Evolutionary conservation across 1,284 basidiomycete species (phyloP), one percentile per base, ranked within the genome.

Genomic region (Neolentinus lepideus): DNA sequence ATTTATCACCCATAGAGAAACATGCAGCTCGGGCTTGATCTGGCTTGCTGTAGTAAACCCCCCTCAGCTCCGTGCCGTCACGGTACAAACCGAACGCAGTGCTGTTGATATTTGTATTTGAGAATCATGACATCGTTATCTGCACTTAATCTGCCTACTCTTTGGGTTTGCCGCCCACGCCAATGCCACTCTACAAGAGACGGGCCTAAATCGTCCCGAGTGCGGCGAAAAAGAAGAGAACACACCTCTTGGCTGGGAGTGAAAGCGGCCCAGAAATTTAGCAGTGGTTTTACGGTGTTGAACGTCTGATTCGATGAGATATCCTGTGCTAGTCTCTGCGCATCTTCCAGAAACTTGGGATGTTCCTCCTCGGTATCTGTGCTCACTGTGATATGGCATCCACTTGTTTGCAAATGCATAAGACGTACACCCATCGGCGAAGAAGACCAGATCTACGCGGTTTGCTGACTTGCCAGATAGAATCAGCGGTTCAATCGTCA

Each of bases 181-280:
- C 91, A 38, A 92, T 77, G 1, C 91, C 91, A 55, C 85, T 89
- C 88, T 92, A 8, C 36, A 14, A 51, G 36, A 51, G 45, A 54
- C 56, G 27, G 24, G 26, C 21, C 33, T 58, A 12, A 58, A 57
- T 29, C 19, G 22, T 33, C 22, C n/a, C 16, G n/a, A n/a, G n/a
- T n/a, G n/a, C 25, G 25, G 29, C 27, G 29, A 6, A 52, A 56
- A 11, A 48, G 16, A 51, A 25, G 58, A 27, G 45, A 46, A 56
- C 61, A 24, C 51, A 84, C 87, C 75, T 89, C 83, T 57, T 75
- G 76, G 64, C 87, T 89, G 0, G 89, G 84, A 6, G 84, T 76
- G 62, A 90, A 93, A 0, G 88, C 86, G 0, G 83, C 90, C 85
- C 87, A 93, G 60, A 93, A 86, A 64, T 93, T 93, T 57, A 93